These are phyloP conservation scores for Claviceps digitariae DNA, from an alignment of 2,329 filamentous ascomycete genomes.

Conservation along the genomic window DNA sequence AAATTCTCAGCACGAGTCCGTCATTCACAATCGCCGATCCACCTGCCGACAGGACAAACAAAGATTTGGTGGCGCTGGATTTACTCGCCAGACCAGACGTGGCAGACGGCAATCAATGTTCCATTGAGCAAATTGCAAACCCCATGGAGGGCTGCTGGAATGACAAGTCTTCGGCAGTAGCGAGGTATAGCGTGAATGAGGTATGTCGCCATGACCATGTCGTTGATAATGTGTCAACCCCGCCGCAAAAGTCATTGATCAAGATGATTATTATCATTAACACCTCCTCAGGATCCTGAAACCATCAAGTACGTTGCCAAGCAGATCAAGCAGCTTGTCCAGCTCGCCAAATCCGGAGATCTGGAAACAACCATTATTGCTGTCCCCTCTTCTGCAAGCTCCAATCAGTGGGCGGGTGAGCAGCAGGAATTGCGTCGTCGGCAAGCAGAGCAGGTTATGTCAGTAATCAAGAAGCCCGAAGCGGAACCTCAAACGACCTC, in stretches of 20 bases:
- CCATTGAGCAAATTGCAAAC: constrained; percentile 25
- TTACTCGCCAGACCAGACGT: constrained; percentile 23
- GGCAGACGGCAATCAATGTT: constrained; percentile 23
- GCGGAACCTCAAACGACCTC: constrained; percentile 14
- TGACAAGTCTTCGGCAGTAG: constrained; percentile 18
- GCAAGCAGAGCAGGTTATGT: constrained; percentile 33
- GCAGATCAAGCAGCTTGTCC: constrained; percentile 30
- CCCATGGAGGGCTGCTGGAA: constrained; percentile 33
- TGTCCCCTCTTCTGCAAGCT: constrained; percentile 32
- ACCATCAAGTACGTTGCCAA: constrained; percentile 29
- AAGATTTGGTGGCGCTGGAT: constrained; percentile 28
- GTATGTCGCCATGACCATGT: not conserved
- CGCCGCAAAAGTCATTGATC: not conserved
- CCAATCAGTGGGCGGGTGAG: constrained; percentile 27
- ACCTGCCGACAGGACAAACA: constrained; percentile 29
- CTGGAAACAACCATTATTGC: constrained; percentile 45
- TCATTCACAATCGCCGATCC: constrained; percentile 36
- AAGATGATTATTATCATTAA: constrained; percentile 11
- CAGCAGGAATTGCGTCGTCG: constrained; percentile 33
- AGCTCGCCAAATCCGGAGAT: constrained; percentile 32
- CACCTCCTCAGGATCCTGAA: constrained; percentile 22
- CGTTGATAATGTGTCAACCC: no score
- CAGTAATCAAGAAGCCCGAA: constrained; percentile 17
- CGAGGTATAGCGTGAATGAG: not conserved
- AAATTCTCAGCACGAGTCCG: constrained; percentile 21